phyloP scores from a whole-genome alignment of 2,329 filamentous ascomycete genomes.

The Capronia americana region DNA sequence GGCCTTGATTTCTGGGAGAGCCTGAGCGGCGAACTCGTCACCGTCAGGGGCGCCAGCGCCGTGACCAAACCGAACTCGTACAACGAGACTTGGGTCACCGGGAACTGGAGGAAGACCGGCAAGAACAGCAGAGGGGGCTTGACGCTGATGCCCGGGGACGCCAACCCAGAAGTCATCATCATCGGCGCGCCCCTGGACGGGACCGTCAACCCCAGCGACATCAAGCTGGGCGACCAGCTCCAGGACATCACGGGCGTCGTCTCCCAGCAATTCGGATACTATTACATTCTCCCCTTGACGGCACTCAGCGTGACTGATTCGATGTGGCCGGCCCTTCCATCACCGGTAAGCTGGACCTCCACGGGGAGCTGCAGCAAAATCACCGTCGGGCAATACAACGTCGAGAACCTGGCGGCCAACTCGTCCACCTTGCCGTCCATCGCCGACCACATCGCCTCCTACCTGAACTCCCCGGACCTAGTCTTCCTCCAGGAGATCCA shows the following conservation, averaged over 20 bases:
- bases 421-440: conserved; percentile 63
- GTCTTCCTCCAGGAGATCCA: conserved; percentile 75
- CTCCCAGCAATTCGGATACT: conserved; percentile 70
- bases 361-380: conserved; percentile 65
- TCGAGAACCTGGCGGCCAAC: conserved; percentile 69
- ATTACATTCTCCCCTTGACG: conserved; percentile 70
- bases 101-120: conserved; percentile 68
- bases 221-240: conserved; percentile 69
- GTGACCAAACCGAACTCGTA: conserved; percentile 67
- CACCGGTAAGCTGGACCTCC: conserved; percentile 60
- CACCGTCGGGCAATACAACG: conserved; percentile 72
- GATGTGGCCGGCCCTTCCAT: conserved; percentile 48
- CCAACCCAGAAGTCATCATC: conserved; percentile 72
- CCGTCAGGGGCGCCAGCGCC: conserved; percentile 62
- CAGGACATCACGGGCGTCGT: conserved; percentile 73
- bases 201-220: conserved; percentile 63
- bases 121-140: conserved; percentile 68
- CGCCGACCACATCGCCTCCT: conserved; percentile 69
- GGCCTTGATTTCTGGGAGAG: conserved; percentile 79
- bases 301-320: conserved; percentile 58
- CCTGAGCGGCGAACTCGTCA: conserved; percentile 71
- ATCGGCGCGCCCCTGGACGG: conserved; percentile 71
- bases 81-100: conserved; percentile 73
- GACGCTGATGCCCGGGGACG: conserved; percentile 67
- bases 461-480: conserved; percentile 68